Evolutionary conservation across 192 early-diverging fungal species (phyloP).

Genomic region (Mortierella hygrophila): DNA sequence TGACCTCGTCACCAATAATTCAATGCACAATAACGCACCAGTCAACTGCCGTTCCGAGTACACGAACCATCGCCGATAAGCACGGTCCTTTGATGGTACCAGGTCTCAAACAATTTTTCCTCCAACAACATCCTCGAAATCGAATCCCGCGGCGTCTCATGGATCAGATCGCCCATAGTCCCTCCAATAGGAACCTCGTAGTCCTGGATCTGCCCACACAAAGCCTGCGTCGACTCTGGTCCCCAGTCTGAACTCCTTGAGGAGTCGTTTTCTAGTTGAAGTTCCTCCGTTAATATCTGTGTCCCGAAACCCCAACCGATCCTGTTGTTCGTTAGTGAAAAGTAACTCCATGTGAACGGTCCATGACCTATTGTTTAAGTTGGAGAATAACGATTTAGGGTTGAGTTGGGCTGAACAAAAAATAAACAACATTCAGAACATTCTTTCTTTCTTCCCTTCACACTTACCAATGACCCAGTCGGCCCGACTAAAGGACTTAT

Average conservation of each 20-base stretch:
- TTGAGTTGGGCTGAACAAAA: too few species aligned
- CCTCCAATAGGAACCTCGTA: background rate
- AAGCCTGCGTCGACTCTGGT: background rate
- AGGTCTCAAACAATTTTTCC: conserved; percentile 27
- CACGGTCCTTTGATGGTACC: conserved; percentile 8
- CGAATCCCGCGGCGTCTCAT: background rate
- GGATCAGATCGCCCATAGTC: conserved; percentile 16
- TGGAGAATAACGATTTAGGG: background rate
- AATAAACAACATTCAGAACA: background rate
- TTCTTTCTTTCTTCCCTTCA: background rate
- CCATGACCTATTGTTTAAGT: background rate
- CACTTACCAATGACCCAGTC: conserved; percentile 9
- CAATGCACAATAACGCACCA: background rate
- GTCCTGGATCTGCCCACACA: background rate
- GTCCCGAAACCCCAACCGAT: conserved; percentile 24
- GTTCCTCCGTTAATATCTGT: conserved; percentile 9
- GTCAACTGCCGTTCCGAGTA: background rate
- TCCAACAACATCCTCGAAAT: conserved; percentile 11
- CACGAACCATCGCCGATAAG: conserved; percentile 22
- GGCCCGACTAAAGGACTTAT: background rate
- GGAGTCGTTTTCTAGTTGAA: background rate
- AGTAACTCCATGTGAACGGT: conserved; percentile 5
- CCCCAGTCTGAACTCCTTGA: conserved; percentile 25
- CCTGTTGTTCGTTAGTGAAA: conserved; percentile 6
- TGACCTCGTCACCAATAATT: background rate